Conservation (phyloP, 345 rosid genomes). For the Hibiscus syriacus region DNA sequence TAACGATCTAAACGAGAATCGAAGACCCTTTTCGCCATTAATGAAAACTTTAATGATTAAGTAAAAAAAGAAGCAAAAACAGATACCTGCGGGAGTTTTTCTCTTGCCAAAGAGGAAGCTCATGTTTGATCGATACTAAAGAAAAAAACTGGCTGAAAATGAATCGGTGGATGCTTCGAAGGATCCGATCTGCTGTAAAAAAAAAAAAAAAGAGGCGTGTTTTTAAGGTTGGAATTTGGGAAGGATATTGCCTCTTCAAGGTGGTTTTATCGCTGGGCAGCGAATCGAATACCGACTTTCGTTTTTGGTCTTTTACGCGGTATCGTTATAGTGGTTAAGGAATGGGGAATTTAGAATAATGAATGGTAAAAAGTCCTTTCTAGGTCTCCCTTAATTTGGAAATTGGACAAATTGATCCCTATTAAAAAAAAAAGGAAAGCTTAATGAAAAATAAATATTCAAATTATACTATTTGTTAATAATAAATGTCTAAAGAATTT, state of each 20-base stretch:
- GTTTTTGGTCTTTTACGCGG: conserved; percentile 17
- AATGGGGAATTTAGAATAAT: background rate
- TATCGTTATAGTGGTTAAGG: conserved; percentile 4
- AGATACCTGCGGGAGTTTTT: conserved; percentile 59
- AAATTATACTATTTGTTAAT: no score
- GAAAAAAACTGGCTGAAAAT: background rate
- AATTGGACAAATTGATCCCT: no score
- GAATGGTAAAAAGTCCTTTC: no score
- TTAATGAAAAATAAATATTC: no score
- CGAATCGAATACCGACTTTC: background rate
- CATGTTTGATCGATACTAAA: conserved; percentile 24
- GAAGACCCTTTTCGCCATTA: background rate
- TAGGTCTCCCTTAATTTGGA: no score
- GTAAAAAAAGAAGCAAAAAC: background rate
- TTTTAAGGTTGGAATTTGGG: background rate
- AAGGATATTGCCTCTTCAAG: conserved; percentile 7
- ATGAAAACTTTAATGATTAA: background rate
- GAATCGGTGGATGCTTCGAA: background rate
- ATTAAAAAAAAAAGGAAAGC: no score
- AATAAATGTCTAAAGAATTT: no score
- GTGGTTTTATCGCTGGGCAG: background rate
- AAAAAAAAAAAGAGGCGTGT: background rate
- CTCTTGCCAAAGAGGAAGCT: conserved; percentile 75
- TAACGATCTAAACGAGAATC: background rate
- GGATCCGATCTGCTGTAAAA: conserved; percentile 1